Evolutionary conservation across 2,329 filamentous ascomycete species (phyloP), one percentile per base, ranked within the genome.

Genomic region (Exserohilum rostratum): DNA sequence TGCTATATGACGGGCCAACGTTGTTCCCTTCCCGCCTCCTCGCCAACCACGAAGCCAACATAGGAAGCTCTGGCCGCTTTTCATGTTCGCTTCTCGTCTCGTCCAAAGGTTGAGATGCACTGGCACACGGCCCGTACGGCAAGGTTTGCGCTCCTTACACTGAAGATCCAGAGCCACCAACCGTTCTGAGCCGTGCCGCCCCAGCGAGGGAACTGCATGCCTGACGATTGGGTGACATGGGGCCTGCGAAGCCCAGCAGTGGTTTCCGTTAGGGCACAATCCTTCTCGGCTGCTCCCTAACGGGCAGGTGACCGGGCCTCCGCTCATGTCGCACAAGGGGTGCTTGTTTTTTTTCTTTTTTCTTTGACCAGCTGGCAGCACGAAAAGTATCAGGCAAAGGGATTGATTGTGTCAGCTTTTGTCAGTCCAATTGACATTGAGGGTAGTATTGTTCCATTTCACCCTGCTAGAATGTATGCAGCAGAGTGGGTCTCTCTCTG

Each of bases 121-220:
- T 39, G 46, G 54, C 57, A 43, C 48, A 53, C 59, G 59, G 59
- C 44, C 60, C 60, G 57, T 51, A 15, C 15, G 22, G 40, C 60
- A 51, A 50, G 59, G 61, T 38, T 61, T 1, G 13, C 18, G 20
- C 55, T 61, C 59, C 55, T 56, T 33, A 12, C 29, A 13, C 38
- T 44, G 59, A 53, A 43, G 61, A 64, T 62, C 59, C 37, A 59
- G 50, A 57, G 55, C 55, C 57, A 50, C 57, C 58, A 51, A 62
- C 53, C 27, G 38, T 53, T 35, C 22, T 50, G 37, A 39, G 55
- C 60, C 61, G 51, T 44, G 46, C 46, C 33, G 46, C 46, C 39
- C 46, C 39, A 47, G 34, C 13, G 4, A 25, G 22, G 34, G 51
- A 50, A 54, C 46, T 47, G 53, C 53, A 46, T 18, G 40, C 44